A percentile compares a stretch with the other conserved stretches of the same genome.
phyloP scores from a whole-genome alignment of 352 stramenopile genomes.

The Phytophthora ramorum region DNA sequence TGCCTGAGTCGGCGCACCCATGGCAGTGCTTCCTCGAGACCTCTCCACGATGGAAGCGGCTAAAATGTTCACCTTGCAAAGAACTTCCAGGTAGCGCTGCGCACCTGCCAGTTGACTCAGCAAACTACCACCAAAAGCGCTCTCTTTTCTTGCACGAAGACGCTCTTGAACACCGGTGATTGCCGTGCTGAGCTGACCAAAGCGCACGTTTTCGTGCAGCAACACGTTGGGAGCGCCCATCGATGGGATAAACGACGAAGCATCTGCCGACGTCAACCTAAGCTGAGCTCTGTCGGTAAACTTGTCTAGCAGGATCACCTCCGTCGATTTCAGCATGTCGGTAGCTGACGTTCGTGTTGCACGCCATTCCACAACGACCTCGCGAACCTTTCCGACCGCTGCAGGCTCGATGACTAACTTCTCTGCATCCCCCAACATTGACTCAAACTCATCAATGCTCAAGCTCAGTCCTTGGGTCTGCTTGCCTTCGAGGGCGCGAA shows the following conservation, averaged over 20 bases:
- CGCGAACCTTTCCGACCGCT: constrained; percentile 30
- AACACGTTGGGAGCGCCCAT: constrained; percentile 32
- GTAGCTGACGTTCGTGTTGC: constrained; percentile 20
- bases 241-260: constrained; percentile 14
- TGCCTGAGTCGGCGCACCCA: constrained; percentile 28
- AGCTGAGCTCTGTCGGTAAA: constrained; percentile 1
- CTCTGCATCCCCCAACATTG: constrained; percentile 33
- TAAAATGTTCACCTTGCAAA: constrained; percentile 41
- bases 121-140: constrained; percentile 15
- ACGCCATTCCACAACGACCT: constrained; percentile 40
- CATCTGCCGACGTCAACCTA: constrained; percentile 7
- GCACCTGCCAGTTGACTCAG: constrained; percentile 23
- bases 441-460: constrained; percentile 26
- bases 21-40: constrained; percentile 13
- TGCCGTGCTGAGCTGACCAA: constrained; percentile 16
- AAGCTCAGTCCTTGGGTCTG: neutral
- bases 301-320: constrained; percentile 35
- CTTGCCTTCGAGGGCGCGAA: constrained; percentile 17
- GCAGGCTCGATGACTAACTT: constrained; percentile 32
- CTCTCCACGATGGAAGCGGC: constrained; percentile 26
- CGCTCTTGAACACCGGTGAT: constrained; percentile 14
- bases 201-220: constrained; percentile 33
- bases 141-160: constrained; percentile 30
- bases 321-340: constrained; percentile 30
- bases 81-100: constrained; percentile 34